A percentile compares a stretch with the other conserved stretches of the same genome.
phyloP scores from a whole-genome alignment of 768 basidiomycete species.

The Pleurotus djamor region DNA sequence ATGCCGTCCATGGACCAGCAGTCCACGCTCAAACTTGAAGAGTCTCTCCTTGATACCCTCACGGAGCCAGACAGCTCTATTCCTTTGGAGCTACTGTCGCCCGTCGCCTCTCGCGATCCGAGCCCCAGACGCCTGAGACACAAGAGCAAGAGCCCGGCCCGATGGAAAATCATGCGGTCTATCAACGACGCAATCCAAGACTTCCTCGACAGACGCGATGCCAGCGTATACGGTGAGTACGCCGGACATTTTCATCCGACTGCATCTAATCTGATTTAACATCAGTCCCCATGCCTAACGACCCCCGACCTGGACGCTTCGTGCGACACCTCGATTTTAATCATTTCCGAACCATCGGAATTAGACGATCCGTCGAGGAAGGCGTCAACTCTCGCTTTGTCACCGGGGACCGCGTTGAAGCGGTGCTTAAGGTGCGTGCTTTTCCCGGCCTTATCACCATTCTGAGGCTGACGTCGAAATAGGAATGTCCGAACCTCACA shows the following conservation, averaged over 20 bases:
- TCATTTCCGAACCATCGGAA: slow-evolving; percentile 96
- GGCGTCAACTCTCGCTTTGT: slow-evolving; percentile 90
- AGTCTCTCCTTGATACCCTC: slow-evolving; percentile 56
- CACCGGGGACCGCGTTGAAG: slow-evolving; percentile 81
- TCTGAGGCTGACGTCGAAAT: slow-evolving; percentile 1
- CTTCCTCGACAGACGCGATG: slow-evolving; percentile 58
- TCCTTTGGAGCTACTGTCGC: slow-evolving; percentile 73
- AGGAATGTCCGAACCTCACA: slow-evolving; percentile 88
- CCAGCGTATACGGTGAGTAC: slow-evolving; percentile 70
- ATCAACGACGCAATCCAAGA: slow-evolving; percentile 79
- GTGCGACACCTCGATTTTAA: slow-evolving; percentile 92
- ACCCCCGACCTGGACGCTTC: slow-evolving; percentile 75
- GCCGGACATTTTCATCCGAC: not conserved
- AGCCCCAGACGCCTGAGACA: slow-evolving; percentile 73
- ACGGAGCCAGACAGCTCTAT: slow-evolving; percentile 66
- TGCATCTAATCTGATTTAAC: not conserved
- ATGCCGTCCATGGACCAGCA: slow-evolving; percentile 28
- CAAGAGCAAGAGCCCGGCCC: slow-evolving; percentile 78
- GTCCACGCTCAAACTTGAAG: slow-evolving; percentile 51
- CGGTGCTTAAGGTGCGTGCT: slow-evolving; percentile 66
- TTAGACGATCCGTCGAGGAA: slow-evolving; percentile 90
- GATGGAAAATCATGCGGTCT: slow-evolving; percentile 79
- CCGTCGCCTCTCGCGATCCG: slow-evolving; percentile 79
- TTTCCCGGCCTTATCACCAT: slow-evolving; percentile 10
- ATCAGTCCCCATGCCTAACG: slow-evolving; percentile 65